These are phyloP conservation scores for Cryomyces antarcticus DNA, from an alignment of 495 filamentous ascomycete species.

Conservation along the genomic window DNA sequence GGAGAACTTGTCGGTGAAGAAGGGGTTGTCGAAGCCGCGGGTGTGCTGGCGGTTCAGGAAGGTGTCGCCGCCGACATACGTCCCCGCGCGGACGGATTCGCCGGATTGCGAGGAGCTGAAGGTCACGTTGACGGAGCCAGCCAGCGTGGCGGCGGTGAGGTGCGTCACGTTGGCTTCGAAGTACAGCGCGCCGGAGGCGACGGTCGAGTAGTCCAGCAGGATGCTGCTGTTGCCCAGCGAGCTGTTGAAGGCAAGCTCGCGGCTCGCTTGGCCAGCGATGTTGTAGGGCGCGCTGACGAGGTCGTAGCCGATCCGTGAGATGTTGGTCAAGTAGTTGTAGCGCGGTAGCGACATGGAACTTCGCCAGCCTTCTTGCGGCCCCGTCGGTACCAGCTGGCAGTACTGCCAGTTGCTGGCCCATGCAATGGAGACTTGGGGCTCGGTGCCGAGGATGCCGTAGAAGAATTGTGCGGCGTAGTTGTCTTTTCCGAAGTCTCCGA, in stretches of 20 bases:
- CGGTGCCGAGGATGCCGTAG: slow-evolving; percentile 22
- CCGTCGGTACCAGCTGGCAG: slow-evolving; percentile 27
- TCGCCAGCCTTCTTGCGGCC: slow-evolving; percentile 27
- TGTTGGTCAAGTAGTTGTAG: slow-evolving; percentile 22
- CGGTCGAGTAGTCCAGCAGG: slow-evolving; percentile 20
- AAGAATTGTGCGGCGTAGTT: slow-evolving; percentile 36
- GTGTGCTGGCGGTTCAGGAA: slow-evolving; percentile 26
- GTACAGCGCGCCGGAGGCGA: slow-evolving; percentile 24
- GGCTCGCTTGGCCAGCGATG: slow-evolving; percentile 16
- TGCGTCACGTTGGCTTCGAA: slow-evolving; percentile 24
- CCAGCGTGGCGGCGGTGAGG: slow-evolving; percentile 17
- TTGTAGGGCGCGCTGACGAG: slow-evolving; percentile 22
- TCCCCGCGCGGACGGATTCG: slow-evolving; percentile 26
- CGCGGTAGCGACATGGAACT: slow-evolving; percentile 30
- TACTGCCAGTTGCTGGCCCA: slow-evolving; percentile 48
- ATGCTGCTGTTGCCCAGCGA: slow-evolving; percentile 20
- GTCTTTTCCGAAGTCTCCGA: slow-evolving; percentile 36
- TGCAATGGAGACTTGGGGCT: slow-evolving; percentile 25
- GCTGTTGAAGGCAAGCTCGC: slow-evolving; percentile 11
- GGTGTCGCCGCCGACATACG: slow-evolving; percentile 25
- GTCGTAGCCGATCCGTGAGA: slow-evolving; percentile 23
- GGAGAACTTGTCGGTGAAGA: slow-evolving; percentile 30
- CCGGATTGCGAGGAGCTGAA: slow-evolving; percentile 26
- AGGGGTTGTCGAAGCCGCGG: slow-evolving; percentile 23
- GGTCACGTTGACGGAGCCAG: slow-evolving; percentile 28